Evolutionary conservation across 768 basidiomycete species (phyloP), one percentile per base, ranked within the genome.

Genomic region (Pleurotus tuber-regium): DNA sequence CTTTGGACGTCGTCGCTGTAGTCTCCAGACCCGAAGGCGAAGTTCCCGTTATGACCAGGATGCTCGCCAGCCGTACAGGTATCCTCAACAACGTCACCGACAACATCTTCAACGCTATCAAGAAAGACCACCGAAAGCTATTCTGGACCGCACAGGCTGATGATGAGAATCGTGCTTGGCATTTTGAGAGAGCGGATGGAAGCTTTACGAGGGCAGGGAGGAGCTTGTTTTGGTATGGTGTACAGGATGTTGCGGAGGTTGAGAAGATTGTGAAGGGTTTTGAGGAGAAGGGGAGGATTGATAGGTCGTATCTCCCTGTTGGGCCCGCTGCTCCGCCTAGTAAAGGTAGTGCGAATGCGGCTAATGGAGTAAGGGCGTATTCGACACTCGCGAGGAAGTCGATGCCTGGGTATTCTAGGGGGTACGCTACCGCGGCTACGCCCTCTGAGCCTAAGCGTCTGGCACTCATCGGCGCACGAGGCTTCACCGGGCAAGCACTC

Each of bases 91-190:
- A 82, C 57, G 94, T 98, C 54, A 77, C 94, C 56, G 97, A 99
- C 74, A 99, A 98, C 62, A 94, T 99, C 31, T 99, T 96, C 77
- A 89, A 82, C 63, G 84, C 92, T n/a, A 84, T 99, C 76, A 89
- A 86, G 71, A 95, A 93, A 74, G 93, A 98, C 65, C 89, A 98
- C 70, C 82, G 86, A 56, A 82, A 83, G 53, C 79, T 99, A 33
- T 97, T 99, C 79, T 98, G 97, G 97, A 98, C 95, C n/a, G 87
- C 92, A 0, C 89, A 87, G 59, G 86, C 86, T 3, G 94, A 98
- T 57, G 96, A 98, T 66, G 96, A 98, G 72, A 95, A 97, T 70
- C 84, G 95, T 33, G 82, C 87, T 3, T 99, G 97, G 97, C 96
- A 99, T 72, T 99, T 98, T 61, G 96, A 99, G 74, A 85, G 94